Percentiles rank a stretch among this genome's conserved stretches.
Conservation (phyloP, 2,329 filamentous ascomycete species). For the Dactylonectria estremocensis region DNA sequence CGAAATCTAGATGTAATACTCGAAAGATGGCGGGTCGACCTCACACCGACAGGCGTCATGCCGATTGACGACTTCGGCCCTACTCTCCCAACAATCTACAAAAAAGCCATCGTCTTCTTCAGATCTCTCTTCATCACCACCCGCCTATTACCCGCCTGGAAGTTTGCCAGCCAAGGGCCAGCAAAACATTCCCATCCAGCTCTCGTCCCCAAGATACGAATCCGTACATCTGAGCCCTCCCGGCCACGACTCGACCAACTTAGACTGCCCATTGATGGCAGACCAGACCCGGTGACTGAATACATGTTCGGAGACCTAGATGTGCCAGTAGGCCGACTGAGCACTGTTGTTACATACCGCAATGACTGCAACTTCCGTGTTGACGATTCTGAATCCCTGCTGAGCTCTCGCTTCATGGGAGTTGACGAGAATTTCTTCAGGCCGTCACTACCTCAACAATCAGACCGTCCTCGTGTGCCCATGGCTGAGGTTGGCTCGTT, state of each 20-base stretch:
- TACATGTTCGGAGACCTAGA: conserved; percentile 89
- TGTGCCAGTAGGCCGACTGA: conserved; percentile 87
- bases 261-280: conserved; percentile 56
- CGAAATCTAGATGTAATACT: conserved; percentile 83
- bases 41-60: conserved; percentile 70
- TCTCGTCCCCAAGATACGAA: conserved; percentile 85
- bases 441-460: conserved; percentile 78
- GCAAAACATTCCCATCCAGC: conserved; percentile 78
- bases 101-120: conserved; percentile 96
- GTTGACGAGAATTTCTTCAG: conserved; percentile 90
- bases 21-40: conserved; percentile 91
- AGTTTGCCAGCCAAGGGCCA: conserved; percentile 81
- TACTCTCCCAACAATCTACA: conserved; percentile 89
- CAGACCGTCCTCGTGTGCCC: conserved; percentile 54
- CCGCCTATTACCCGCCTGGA: conserved; percentile 88
- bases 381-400: conserved; percentile 89
- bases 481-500: conserved; percentile 80
- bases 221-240: conserved; percentile 74
- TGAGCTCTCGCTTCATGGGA: conserved; percentile 95
- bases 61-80: conserved; percentile 72
- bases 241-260: conserved; percentile 77
- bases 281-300: conserved; percentile 70
- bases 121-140: conserved; percentile 88
- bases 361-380: conserved; percentile 92
- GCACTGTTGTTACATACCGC: conserved; percentile 86